phyloP scores from a whole-genome alignment of 345 rosid species.

The Citrus hindsii region DNA sequence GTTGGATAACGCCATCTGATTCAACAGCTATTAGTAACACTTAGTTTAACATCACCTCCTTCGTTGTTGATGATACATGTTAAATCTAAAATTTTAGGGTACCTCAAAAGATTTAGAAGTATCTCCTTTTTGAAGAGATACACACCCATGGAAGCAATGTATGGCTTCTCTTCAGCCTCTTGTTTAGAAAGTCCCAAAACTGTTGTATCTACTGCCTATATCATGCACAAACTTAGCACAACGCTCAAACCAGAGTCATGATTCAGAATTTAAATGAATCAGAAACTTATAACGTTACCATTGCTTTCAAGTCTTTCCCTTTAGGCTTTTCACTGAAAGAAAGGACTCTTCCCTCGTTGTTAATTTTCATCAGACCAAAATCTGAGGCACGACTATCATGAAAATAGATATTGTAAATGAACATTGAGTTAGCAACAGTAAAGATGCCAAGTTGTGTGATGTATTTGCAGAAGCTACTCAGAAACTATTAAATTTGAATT shows the following conservation, averaged over 20 bases:
- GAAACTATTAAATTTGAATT: neutral
- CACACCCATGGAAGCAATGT: slow-evolving; percentile 98
- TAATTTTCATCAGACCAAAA: slow-evolving; percentile 96
- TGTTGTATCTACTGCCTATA: slow-evolving; percentile 85
- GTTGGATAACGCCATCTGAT: slow-evolving; percentile 97
- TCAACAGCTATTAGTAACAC: slow-evolving; percentile 1
- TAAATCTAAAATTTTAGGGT: slow-evolving; percentile 5
- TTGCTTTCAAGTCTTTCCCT: slow-evolving; percentile 75
- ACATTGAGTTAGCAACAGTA: neutral
- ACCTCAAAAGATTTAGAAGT: slow-evolving; percentile 90
- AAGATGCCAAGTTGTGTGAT: neutral
- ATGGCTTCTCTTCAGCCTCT: slow-evolving; percentile 83
- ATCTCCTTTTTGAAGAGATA: slow-evolving; percentile 95
- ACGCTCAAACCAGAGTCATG: neutral
- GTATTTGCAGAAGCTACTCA: neutral
- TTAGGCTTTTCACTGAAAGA: slow-evolving; percentile 92
- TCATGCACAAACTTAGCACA: neutral
- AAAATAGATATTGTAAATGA: slow-evolving; percentile 15
- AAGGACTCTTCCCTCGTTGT: slow-evolving; percentile 74
- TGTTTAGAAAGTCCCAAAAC: slow-evolving; percentile 76
- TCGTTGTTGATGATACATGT: neutral
- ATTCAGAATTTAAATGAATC: neutral
- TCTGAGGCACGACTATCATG: slow-evolving; percentile 91
- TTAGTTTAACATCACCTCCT: neutral
- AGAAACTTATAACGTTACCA: slow-evolving; percentile 40